Evolutionary conservation across 768 basidiomycete genomes (phyloP), one percentile per base, ranked within the genome.

Genomic region (Phanerochaete carnosa): DNA sequence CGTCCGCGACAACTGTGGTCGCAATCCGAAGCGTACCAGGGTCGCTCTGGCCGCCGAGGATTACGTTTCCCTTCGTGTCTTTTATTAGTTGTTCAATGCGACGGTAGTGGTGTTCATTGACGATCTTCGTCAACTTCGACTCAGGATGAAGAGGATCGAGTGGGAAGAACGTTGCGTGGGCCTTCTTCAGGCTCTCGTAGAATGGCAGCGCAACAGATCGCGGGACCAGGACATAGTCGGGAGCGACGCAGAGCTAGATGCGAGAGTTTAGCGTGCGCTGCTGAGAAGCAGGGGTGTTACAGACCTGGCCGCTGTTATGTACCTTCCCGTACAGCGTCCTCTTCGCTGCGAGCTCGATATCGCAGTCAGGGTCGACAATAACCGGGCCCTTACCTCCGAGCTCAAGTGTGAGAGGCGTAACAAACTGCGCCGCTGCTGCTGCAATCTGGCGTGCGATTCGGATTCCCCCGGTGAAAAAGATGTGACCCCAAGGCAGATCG

Each of bases 281-380:
- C n/a, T 32, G 29, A 23, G 25, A 6, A 13, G 9, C 12, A 32
- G 29, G 12, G 30, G 8, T 13, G 33, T 12, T 28, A 13, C 61
- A 11, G 25, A 62, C 62, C 61, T 62, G 64, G 1, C 64, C 61
- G 13, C 55, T 5, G 33, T 58, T 65, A 23, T 82, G 77, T 59
- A 75, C 74, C 70, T 90, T 90, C 0, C 84, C 89, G 80, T 81
- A 89, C 22, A 90, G 70, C 32, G 87, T 79, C 9, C 88, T 80
- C 66, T 82, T 83, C 0, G 88, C 90, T 1, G 84, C 80, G 26
- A 86, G 61, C 1, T 76, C 69, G 63, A 84, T 62, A 65, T 84
- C 74, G 60, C 70, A 74, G 15, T 72, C 69, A 2, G 74, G 51
- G 56, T 79, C 79, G 33, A 86, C 68, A 32, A 83, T 57, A 1